Conservation (phyloP, 2,329 filamentous ascomycete species). For the Fusarium oligoseptatum region DNA sequence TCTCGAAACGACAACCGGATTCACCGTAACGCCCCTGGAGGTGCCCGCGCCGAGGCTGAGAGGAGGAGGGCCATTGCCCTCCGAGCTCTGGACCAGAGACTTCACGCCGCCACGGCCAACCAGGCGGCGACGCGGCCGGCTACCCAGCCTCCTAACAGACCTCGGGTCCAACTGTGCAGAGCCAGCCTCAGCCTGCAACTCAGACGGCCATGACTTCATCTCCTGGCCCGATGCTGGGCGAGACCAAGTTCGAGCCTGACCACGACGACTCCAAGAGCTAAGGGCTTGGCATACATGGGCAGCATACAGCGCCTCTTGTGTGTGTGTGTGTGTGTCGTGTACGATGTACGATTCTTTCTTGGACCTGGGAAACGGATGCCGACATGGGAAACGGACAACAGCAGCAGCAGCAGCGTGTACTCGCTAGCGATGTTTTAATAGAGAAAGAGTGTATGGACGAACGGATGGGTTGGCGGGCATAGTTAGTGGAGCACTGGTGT, state of each 20-base stretch:
- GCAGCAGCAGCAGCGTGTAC: background rate
- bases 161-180: slow-evolving; percentile 68
- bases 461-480: slow-evolving; percentile 14
- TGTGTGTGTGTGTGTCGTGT: slow-evolving; percentile 4
- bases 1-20: slow-evolving; percentile 74
- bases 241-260: slow-evolving; percentile 79
- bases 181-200: slow-evolving; percentile 66
- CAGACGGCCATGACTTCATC: slow-evolving; percentile 71
- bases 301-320: background rate
- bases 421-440: slow-evolving; percentile 32
- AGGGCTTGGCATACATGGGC: slow-evolving; percentile 1
- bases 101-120: slow-evolving; percentile 82
- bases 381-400: slow-evolving; percentile 17
- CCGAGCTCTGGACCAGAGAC: slow-evolving; percentile 89
- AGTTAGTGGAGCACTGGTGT: slow-evolving; percentile 37
- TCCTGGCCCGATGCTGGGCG: slow-evolving; percentile 71
- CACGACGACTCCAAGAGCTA: slow-evolving; percentile 60
- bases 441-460: slow-evolving; percentile 8
- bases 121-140: slow-evolving; percentile 48
- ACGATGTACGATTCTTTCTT: slow-evolving; percentile 35
- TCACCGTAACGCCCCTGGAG: slow-evolving; percentile 70
- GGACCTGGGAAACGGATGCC: slow-evolving; percentile 1
- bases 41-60: slow-evolving; percentile 91
- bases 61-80: slow-evolving; percentile 88
- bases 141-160: slow-evolving; percentile 53